A percentile compares a stretch with the other conserved stretches of the same genome.
Evolutionary conservation across 2,329 filamentous ascomycete species (phyloP).

Genomic region (Aspergillus sojae): DNA sequence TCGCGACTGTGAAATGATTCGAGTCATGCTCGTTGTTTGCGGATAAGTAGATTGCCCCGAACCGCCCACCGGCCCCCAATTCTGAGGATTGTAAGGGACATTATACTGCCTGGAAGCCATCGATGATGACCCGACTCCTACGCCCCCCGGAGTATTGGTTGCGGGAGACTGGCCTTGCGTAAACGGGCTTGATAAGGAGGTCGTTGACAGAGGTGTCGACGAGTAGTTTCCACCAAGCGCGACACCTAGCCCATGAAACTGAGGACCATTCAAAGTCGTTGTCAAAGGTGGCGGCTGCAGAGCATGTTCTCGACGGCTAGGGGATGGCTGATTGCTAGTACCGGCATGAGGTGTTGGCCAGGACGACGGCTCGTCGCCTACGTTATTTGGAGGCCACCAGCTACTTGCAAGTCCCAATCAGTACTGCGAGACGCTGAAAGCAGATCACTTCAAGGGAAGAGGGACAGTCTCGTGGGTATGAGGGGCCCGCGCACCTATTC

Average conservation of each 20-base stretch:
- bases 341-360: conserved; percentile 34
- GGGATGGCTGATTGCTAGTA: conserved; percentile 38
- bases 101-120: conserved; percentile 50
- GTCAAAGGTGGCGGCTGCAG: conserved; percentile 46
- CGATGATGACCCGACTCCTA: conserved; percentile 42
- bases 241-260: conserved; percentile 38
- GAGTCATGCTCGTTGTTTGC: conserved; percentile 32
- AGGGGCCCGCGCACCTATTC: conserved; percentile 38
- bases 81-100: conserved; percentile 52
- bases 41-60: conserved; percentile 31
- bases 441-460: conserved; percentile 7
- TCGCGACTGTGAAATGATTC: conserved; percentile 28
- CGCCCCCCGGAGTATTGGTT: conserved; percentile 39
- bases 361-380: conserved; percentile 35
- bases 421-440: conserved; percentile 18
- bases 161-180: conserved; percentile 42
- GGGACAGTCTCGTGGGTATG: conserved; percentile 11
- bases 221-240: conserved; percentile 31
- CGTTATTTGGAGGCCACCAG: conserved; percentile 36
- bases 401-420: conserved; percentile 29
- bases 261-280: conserved; percentile 42
- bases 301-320: conserved; percentile 46
- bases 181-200: conserved; percentile 49
- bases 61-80: conserved; percentile 48
- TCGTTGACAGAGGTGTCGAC: conserved; percentile 45